A percentile compares a stretch with the other conserved stretches of the same genome.
Conservation (phyloP, 768 basidiomycete genomes). For the Podaxis carcinomalis region DNA sequence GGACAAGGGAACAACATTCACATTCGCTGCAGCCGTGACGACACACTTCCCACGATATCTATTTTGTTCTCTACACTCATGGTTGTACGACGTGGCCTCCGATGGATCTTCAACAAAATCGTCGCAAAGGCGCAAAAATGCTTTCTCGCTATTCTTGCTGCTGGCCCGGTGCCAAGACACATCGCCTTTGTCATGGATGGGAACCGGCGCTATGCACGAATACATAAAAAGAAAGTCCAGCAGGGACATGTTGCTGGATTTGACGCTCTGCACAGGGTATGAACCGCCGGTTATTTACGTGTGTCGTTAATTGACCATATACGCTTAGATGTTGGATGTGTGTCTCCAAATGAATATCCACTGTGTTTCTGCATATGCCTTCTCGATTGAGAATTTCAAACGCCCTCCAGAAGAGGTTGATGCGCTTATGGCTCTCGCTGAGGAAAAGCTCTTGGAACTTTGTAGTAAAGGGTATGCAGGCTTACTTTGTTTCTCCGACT, state of each 20-base stretch:
- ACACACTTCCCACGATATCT: conserved; percentile 7
- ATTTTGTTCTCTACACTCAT: conserved; percentile 10
- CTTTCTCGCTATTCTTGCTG: conserved; percentile 62
- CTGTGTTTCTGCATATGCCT: conserved; percentile 95
- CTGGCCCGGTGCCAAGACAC: conserved; percentile 86
- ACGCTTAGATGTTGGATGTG: conserved; percentile 71
- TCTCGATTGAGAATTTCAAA: conserved; percentile 96
- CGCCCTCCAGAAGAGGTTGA: conserved; percentile 82
- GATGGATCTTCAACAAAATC: conserved; percentile 27
- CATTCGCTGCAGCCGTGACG: background rate
- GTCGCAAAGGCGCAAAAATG: conserved; percentile 34
- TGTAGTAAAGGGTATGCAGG: conserved; percentile 72
- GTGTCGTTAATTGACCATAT: background rate
- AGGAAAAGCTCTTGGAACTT: conserved; percentile 73
- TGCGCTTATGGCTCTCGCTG: conserved; percentile 81
- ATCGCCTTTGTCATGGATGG: conserved; percentile 98
- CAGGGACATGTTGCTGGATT: conserved; percentile 89
- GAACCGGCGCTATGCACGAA: conserved; percentile 85
- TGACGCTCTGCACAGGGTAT: conserved; percentile 69
- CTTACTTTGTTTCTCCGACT: background rate
- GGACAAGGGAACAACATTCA: background rate
- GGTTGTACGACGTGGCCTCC: conserved; percentile 23
- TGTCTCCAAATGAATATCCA: conserved; percentile 75
- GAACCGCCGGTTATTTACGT: conserved; percentile 21
- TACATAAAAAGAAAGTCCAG: conserved; percentile 54